Percentiles rank a stretch among this genome's conserved stretches.
These are phyloP conservation scores for Spathaspora hagerdaliae DNA, from an alignment of 805 yeast genomes.

Conservation along the genomic window DNA sequence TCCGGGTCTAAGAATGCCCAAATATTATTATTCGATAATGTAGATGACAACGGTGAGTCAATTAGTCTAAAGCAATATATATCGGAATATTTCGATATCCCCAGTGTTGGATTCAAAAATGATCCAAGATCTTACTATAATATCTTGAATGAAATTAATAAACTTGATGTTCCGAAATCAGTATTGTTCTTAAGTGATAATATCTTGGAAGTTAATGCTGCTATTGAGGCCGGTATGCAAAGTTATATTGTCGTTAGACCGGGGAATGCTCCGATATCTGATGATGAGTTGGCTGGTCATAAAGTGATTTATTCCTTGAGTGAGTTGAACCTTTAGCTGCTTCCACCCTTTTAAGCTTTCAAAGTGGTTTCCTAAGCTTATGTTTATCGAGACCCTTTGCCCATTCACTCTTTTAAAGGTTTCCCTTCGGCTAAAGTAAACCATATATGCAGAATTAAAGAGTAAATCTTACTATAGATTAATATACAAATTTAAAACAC, in stretches of 20 bases:
- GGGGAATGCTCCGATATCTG: constrained; percentile 59
- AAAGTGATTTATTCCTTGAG: constrained; percentile 17
- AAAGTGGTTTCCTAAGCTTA: neutral
- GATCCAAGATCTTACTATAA: constrained; percentile 52
- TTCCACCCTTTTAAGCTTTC: neutral
- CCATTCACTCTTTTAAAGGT: neutral
- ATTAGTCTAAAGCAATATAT: constrained; percentile 52
- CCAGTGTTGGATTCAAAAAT: constrained; percentile 72
- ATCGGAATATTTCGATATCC: constrained; percentile 78
- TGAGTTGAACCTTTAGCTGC: constrained; percentile 3
- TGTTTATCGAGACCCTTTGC: neutral
- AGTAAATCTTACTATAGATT: too few species aligned
- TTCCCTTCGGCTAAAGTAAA: too few species aligned
- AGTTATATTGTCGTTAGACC: constrained; percentile 63
- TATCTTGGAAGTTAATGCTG: constrained; percentile 73
- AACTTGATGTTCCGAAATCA: constrained; percentile 19
- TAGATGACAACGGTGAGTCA: constrained; percentile 28
- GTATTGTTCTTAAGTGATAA: constrained; percentile 79
- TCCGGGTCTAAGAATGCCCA: constrained; percentile 91
- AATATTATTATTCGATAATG: constrained; percentile 67
- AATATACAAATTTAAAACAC: neutral
- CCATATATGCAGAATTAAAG: too few species aligned
- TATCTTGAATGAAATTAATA: constrained; percentile 46
- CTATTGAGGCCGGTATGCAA: constrained; percentile 57
- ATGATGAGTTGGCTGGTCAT: constrained; percentile 24